Evolutionary conservation across 495 filamentous ascomycete species (phyloP).

Genomic region (Margaritispora aquatica): DNA sequence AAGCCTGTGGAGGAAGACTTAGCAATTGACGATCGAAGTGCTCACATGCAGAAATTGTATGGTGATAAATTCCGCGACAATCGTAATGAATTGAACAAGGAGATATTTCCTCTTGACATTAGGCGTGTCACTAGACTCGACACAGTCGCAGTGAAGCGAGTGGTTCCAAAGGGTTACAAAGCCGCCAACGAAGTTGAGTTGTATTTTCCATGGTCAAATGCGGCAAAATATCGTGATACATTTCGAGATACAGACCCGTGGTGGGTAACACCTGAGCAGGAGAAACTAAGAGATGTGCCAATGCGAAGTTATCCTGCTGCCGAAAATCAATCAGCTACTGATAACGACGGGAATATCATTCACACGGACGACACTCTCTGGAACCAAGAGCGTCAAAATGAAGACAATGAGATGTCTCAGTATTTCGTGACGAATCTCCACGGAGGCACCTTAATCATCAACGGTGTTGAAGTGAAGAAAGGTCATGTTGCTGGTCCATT

Average conservation of each 20-base stretch:
- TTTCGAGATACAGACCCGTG: constrained; percentile 19
- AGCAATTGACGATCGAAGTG: not conserved
- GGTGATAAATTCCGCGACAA: constrained; percentile 8
- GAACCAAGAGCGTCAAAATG: constrained; percentile 9
- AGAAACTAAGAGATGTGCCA: constrained; percentile 4
- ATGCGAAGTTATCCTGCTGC: constrained; percentile 6
- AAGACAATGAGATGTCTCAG: not conserved
- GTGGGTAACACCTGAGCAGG: constrained; percentile 13
- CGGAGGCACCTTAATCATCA: constrained; percentile 16
- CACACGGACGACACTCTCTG: constrained; percentile 12
- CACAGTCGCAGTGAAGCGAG: not conserved
- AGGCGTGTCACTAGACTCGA: constrained; percentile 1
- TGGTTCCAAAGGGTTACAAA: not conserved
- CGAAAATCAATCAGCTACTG: not conserved
- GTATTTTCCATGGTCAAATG: constrained; percentile 2
- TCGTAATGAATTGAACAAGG: not conserved
- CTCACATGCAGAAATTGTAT: not conserved
- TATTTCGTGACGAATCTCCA: constrained; percentile 23
- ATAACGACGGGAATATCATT: not conserved
- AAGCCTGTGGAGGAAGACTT: not conserved
- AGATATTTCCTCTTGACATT: constrained; percentile 18
- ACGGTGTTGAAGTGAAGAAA: constrained; percentile 18
- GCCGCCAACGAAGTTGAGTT: not conserved
- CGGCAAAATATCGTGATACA: too few species aligned
- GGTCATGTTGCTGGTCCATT: constrained; percentile 20